Base-by-base conservation (phyloP, 2,329 filamentous ascomycete genomes). In the Alternaria brassicae region DNA sequence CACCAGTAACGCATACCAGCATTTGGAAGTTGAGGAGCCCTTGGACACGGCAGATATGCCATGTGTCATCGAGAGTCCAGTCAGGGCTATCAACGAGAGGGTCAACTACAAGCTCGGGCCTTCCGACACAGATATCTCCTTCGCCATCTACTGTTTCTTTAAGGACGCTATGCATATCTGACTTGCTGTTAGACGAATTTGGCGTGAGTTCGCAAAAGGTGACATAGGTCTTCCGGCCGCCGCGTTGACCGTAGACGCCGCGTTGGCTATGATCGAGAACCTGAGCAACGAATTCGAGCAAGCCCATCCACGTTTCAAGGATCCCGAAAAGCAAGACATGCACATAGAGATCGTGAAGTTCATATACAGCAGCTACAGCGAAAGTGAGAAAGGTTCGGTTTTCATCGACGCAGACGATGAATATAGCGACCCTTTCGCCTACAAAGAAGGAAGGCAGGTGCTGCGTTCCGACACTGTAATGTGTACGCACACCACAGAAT, bases 141-240 rank as follows among this genome's bases (percentile, higher is more conserved):
- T 68, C 32, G 63, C 66, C 2, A 51, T 71, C 4, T 63, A 68
- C 52, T 77, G 71, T 56, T 66, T 77, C 17, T 54, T 77, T 13
- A 72, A 71, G 48, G 76, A 77, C 42, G 34, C 68, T 17, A 53
- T 65, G n/a, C 65, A 71, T n/a, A 68, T 74, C 53, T 68, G 72
- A n/a, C 40, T 27, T 21, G 76, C 75, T 51, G 67, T 75, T 21
- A 66, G 65, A 19, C 47, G 60, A 21, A 76, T 69, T 19, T 78
- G 74, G 74, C 61, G 57, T 2, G 71, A 72, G 12, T 78, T 74
- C 47, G 63, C 62, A 41, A 53, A 67, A n/a, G 63, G 63, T 17
- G 66, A 69, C 15, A 70, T 75, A 9, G 67, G 73, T 19, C 60
- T 78, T 7, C 69, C 71, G 58, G 70, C 73, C 7, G 71, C 74